Evolutionary conservation across 2,329 filamentous ascomycete species (phyloP).

Genomic region (Fusarium annulatum): DNA sequence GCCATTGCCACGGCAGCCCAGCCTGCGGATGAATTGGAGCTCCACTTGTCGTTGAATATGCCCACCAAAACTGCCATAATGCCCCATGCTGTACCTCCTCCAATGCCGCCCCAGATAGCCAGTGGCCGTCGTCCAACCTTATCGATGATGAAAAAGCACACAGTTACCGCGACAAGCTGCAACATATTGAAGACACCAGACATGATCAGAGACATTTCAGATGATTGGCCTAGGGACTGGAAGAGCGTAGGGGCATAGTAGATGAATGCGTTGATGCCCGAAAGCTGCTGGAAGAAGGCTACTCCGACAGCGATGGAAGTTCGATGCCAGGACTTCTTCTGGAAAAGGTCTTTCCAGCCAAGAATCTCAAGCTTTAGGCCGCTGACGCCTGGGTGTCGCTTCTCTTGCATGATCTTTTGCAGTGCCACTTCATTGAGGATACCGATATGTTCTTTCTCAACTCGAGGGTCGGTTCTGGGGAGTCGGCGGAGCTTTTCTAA

Average conservation of each 20-base stretch:
- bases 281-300: conserved; percentile 43
- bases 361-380: conserved; percentile 8
- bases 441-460: conserved; percentile 40
- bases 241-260: conserved; percentile 47
- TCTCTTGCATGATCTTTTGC: conserved; percentile 1
- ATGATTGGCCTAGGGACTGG: conserved; percentile 42
- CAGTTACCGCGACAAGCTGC: conserved; percentile 46
- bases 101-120: conserved; percentile 32
- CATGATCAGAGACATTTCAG: conserved; percentile 47
- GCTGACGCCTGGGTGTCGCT: neutral
- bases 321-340: neutral
- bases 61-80: conserved; percentile 34
- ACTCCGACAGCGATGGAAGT: conserved; percentile 30
- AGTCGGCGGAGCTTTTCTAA: conserved; percentile 55
- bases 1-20: conserved; percentile 34
- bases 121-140: conserved; percentile 45
- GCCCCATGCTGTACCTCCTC: conserved; percentile 5
- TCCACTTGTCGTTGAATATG: conserved; percentile 31
- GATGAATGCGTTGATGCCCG: conserved; percentile 31
- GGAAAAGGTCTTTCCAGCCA: conserved; percentile 19
- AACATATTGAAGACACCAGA: conserved; percentile 50
- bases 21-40: neutral
- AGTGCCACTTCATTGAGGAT: neutral
- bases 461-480: conserved; percentile 54
- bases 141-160: conserved; percentile 47